Conservation (phyloP, 2,329 filamentous ascomycete species). For the Aspergillus alliaceus region DNA sequence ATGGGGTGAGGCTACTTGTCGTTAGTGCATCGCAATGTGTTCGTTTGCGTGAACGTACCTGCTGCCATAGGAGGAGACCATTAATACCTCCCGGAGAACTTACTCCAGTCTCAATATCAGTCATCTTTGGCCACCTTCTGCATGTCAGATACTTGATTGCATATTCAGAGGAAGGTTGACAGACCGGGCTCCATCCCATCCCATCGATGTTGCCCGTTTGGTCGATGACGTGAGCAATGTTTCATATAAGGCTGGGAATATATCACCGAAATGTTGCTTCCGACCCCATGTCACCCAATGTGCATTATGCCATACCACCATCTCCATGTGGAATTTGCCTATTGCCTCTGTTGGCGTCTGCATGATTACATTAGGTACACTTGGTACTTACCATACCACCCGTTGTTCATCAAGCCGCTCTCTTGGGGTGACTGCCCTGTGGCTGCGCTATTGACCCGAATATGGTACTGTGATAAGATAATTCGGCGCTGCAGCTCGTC, state of each 20-base stretch:
- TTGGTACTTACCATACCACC: slow-evolving; percentile 14
- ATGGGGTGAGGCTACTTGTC: slow-evolving; percentile 13
- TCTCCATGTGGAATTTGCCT: slow-evolving; percentile 20
- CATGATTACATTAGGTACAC: neutral
- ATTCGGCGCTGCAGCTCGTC: slow-evolving; percentile 16
- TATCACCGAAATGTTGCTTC: slow-evolving; percentile 11
- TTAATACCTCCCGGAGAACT: slow-evolving; percentile 17
- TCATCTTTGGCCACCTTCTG: slow-evolving; percentile 18
- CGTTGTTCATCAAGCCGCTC: slow-evolving; percentile 18
- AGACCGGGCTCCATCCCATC: slow-evolving; percentile 15
- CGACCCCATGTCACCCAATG: slow-evolving; percentile 19
- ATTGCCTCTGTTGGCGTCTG: neutral
- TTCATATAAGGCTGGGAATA: slow-evolving; percentile 14
- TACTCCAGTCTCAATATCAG: slow-evolving; percentile 12
- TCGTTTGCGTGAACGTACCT: neutral
- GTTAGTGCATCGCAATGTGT: neutral
- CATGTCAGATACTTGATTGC: neutral
- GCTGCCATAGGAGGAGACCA: slow-evolving; percentile 16
- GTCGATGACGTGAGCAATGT: slow-evolving; percentile 9
- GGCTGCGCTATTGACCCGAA: slow-evolving; percentile 13
- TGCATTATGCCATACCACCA: slow-evolving; percentile 18
- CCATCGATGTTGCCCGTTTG: slow-evolving; percentile 9
- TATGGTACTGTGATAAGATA: slow-evolving; percentile 16
- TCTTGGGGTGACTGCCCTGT: slow-evolving; percentile 16
- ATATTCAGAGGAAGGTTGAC: neutral